A percentile compares a stretch with the other conserved stretches of the same genome.
Evolutionary conservation across 805 yeast species (phyloP).

Genomic region (Lipomyces starkeyi): DNA sequence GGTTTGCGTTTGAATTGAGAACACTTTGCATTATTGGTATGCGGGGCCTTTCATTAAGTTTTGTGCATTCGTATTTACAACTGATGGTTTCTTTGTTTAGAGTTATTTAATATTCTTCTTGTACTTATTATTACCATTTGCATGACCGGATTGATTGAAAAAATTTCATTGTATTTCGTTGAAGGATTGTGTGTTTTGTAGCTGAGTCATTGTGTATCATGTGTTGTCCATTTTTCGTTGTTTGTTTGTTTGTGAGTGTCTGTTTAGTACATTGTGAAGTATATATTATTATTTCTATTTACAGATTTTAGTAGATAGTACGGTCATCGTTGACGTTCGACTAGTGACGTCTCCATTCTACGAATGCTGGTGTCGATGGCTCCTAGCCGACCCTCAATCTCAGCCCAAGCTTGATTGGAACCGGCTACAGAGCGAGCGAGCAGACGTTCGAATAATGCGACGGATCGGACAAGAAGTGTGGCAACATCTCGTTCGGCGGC

Average conservation of each 20-base stretch:
- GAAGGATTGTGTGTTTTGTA: neutral
- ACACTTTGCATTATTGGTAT: constrained; percentile 8
- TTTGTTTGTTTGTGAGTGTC: neutral
- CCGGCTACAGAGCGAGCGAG: constrained; percentile 24
- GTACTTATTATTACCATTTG: neutral
- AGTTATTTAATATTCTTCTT: constrained; percentile 1
- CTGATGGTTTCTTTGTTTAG: constrained; percentile 5
- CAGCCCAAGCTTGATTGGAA: constrained; percentile 30
- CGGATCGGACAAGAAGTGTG: constrained; percentile 14
- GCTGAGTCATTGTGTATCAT: neutral
- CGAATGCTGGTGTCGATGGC: constrained; percentile 16
- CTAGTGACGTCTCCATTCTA: neutral
- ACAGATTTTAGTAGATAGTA: neutral
- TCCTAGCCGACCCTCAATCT: constrained; percentile 22
- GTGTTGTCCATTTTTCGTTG: constrained; percentile 12
- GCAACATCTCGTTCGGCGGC: constrained; percentile 6
- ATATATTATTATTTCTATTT: neutral
- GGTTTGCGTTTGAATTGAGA: neutral
- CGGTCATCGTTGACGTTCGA: neutral
- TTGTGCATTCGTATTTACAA: constrained; percentile 4
- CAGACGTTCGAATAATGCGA: constrained; percentile 27
- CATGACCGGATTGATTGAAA: neutral
- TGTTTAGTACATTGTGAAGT: neutral
- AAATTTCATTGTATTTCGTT: neutral
- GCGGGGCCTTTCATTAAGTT: constrained; percentile 3